These are phyloP conservation scores for Pseudisothecium myosuroides DNA, from an alignment of 225 moss, liverwort and hornwort species.

Conservation along the genomic window DNA sequence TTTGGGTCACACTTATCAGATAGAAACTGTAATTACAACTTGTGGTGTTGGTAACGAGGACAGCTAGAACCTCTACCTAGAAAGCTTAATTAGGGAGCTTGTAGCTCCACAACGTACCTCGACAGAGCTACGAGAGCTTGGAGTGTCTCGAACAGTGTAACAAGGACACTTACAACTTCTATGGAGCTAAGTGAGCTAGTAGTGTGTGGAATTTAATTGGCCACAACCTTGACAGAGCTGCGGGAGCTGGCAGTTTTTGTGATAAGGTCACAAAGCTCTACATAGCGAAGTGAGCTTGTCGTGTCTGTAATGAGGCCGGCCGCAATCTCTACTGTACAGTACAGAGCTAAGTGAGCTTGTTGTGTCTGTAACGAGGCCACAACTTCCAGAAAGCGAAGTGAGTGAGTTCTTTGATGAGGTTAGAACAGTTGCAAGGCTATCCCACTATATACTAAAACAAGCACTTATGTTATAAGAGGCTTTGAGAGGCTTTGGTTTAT, in stretches of 20 bases:
- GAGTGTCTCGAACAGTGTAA: background rate
- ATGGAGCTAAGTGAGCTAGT: background rate
- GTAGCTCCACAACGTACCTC: background rate
- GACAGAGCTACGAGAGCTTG: background rate
- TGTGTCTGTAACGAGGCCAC: background rate
- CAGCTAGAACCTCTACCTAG: background rate
- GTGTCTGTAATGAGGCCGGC: background rate
- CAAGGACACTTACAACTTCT: background rate
- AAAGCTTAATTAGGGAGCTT: background rate
- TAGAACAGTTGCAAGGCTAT: background rate
- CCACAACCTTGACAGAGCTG: background rate
- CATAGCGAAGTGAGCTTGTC: background rate
- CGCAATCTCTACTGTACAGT: background rate
- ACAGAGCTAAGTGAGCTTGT: background rate
- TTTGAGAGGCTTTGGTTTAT: no score
- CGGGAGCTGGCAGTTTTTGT: no score
- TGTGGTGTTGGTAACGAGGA: no score
- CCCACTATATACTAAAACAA: no score
- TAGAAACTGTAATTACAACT: background rate
- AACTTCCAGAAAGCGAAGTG: background rate
- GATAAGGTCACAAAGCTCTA: background rate
- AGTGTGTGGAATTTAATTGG: background rate
- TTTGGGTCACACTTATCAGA: background rate
- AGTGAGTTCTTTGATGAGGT: background rate
- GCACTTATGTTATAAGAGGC: background rate